Conservation (phyloP, 2,329 filamentous ascomycete species). For the Apiospora pterosperma region DNA sequence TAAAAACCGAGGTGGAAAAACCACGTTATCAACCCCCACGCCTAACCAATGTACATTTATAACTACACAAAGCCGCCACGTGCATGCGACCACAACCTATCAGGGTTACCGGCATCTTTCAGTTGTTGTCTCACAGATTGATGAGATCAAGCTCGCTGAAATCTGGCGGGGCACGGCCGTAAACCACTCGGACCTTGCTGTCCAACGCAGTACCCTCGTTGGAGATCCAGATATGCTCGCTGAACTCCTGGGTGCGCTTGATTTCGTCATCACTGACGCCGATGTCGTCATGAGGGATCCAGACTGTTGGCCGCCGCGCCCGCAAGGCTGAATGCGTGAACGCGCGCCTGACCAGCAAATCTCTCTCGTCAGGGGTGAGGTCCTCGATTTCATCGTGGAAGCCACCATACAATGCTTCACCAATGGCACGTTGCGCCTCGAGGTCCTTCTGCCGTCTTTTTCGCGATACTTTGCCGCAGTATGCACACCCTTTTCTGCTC, state of each 20-base stretch:
- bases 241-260: constrained; percentile 69
- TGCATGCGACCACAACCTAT: background rate
- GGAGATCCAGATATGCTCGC: constrained; percentile 84
- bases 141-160: constrained; percentile 88
- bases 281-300: constrained; percentile 88
- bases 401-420: constrained; percentile 79
- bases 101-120: background rate
- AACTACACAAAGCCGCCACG: background rate
- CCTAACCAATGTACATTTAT: background rate
- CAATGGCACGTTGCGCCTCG: constrained; percentile 70
- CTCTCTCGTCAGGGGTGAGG: constrained; percentile 83
- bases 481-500: constrained; percentile 35
- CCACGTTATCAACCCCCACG: background rate
- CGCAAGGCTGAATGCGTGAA: constrained; percentile 89
- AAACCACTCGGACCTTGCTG: constrained; percentile 77
- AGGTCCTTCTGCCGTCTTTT: constrained; percentile 56
- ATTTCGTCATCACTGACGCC: constrained; percentile 93
- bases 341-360: constrained; percentile 78
- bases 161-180: constrained; percentile 81
- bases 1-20: background rate
- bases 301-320: constrained; percentile 80
- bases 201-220: constrained; percentile 90
- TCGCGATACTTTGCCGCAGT: constrained; percentile 46
- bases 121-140: constrained; percentile 51
- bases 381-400: constrained; percentile 94